Evolutionary conservation across 164 flowering plant species (phyloP).

Genomic region (Berberis vulgaris): DNA sequence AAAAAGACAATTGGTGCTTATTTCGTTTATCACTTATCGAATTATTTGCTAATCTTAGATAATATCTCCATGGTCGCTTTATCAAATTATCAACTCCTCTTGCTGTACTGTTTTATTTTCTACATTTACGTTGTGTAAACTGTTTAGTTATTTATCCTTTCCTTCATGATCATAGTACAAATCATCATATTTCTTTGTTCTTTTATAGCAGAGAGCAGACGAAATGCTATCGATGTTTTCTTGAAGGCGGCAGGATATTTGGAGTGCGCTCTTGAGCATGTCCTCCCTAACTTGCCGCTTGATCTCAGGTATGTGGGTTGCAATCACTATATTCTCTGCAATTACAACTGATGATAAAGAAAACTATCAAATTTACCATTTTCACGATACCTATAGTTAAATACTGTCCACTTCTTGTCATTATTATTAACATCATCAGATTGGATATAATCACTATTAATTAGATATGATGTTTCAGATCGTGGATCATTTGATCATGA

Average conservation of each 20-base stretch:
- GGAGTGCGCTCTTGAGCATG: conserved; percentile 77
- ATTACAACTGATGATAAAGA: neutral
- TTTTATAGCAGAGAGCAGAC: conserved; percentile 56
- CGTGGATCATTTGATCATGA: no score
- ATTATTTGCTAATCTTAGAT: neutral
- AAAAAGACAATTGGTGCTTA: neutral
- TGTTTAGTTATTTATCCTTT: no score
- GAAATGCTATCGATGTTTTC: conserved; percentile 70
- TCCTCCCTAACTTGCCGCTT: conserved; percentile 69
- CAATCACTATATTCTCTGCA: neutral
- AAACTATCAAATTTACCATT: no score
- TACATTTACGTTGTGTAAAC: no score
- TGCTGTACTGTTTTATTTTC: neutral
- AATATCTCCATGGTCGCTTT: neutral
- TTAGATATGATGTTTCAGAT: no score
- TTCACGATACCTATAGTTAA: no score
- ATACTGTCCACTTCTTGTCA: no score
- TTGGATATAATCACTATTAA: no score
- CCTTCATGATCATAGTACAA: no score
- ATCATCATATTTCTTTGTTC: neutral
- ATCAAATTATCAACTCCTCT: neutral
- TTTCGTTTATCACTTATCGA: neutral
- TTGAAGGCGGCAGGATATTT: conserved; percentile 91
- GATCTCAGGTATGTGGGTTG: conserved; percentile 53
- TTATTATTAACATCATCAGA: no score